Evolutionary conservation across 352 stramenopile species (phyloP).

Genomic region (Globisporangium uncinulatum): DNA sequence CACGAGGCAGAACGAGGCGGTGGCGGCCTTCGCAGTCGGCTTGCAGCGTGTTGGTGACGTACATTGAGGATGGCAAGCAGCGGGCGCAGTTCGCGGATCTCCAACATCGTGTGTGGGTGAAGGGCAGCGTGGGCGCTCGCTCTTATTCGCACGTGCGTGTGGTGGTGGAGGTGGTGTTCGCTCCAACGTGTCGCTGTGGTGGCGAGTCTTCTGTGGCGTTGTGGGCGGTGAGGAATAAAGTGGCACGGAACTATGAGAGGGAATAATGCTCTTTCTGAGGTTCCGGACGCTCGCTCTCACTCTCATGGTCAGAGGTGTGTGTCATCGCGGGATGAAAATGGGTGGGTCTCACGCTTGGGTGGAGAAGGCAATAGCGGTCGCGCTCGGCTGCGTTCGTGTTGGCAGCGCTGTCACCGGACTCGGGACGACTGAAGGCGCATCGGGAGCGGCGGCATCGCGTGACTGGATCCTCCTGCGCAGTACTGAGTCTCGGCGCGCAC

Average conservation of each 20-base stretch:
- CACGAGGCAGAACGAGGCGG: not conserved
- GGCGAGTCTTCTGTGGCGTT: constrained; percentile 16
- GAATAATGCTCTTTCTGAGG: constrained; percentile 9
- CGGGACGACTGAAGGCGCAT: constrained; percentile 1
- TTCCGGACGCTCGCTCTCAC: not conserved
- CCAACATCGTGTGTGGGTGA: constrained; percentile 42
- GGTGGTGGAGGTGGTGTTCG: not conserved
- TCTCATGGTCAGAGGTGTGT: too few species aligned
- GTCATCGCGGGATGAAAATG: too few species aligned
- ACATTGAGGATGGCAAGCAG: constrained; percentile 83
- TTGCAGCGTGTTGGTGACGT: constrained; percentile 13
- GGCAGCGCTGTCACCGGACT: not conserved
- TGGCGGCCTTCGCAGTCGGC: too few species aligned
- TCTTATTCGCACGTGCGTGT: not conserved
- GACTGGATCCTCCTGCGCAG: not conserved
- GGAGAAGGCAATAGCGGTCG: not conserved
- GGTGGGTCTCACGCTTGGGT: not conserved
- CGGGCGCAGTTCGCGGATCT: constrained; percentile 75
- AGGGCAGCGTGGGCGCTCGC: not conserved
- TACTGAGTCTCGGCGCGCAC: not conserved
- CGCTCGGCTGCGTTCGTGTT: too few species aligned
- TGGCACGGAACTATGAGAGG: not conserved
- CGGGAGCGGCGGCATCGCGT: not conserved
- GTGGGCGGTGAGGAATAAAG: not conserved
- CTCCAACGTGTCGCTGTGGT: not conserved